Evolutionary conservation across 2,329 filamentous ascomycete genomes (phyloP).

Genomic region (Phyllosticta citriasiana): DNA sequence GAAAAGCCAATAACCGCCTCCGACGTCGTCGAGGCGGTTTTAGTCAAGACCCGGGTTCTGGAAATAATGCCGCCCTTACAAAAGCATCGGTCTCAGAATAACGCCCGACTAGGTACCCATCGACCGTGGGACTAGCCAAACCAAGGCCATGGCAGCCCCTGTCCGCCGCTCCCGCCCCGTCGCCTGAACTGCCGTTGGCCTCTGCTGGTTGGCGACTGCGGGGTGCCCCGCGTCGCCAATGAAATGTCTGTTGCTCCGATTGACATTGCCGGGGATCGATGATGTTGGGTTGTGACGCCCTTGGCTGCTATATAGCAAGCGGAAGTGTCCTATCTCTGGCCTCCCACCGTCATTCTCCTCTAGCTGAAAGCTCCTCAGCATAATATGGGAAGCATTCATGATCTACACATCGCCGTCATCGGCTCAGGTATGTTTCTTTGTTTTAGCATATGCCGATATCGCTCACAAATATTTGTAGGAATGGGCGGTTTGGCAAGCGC

Average conservation of each 20-base stretch:
- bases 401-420: conserved; percentile 6
- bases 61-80: background rate
- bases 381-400: background rate
- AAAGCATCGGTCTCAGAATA: background rate
- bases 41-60: background rate
- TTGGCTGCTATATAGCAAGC: background rate
- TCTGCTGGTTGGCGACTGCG: background rate
- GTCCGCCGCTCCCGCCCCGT: background rate
- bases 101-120: background rate
- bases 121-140: background rate
- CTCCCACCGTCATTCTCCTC: background rate
- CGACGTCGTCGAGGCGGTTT: background rate
- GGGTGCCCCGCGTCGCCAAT: background rate
- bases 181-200: background rate
- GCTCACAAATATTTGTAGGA: conserved; percentile 35
- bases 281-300: background rate
- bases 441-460: background rate
- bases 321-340: background rate
- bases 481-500: conserved; percentile 71
- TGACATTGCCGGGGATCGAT: background rate
- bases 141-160: background rate
- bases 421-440: conserved; percentile 3
- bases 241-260: background rate
- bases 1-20: background rate
- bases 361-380: background rate